Base-by-base conservation (phyloP, 2,329 filamentous ascomycete species). In the Calonectria hongkongensis region DNA sequence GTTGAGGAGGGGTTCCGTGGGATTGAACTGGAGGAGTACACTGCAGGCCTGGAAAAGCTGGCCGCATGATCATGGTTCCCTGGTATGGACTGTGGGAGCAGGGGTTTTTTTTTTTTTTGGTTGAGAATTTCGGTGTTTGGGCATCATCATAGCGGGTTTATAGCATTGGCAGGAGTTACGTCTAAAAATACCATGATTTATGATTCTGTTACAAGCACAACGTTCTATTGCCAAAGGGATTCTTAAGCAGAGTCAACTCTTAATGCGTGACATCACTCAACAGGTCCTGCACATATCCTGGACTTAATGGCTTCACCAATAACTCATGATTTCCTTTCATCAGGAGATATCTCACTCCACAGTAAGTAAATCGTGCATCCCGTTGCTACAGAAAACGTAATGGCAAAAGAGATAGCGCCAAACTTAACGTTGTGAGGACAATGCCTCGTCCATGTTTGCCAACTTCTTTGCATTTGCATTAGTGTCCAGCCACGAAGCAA, bases 1-100 rank as follows among this genome's bases (percentile, higher is more conserved):
- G 94, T 98, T 0, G 95, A 98, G 82, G 96, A 98, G 60, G 96
- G 95, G 0, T 98, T 98, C 80, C 88, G 89, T 74, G 94, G 93
- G 0, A 82, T 98, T 66, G 94, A 96, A 71, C 78, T 88, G 1
- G 83, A 85, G 27, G 80, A 76, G n/a, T 75, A 80, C 45, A 73
- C 74, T 1, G 65, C 71, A n/a, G 77, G 75, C 2, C 60, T 79
- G 30, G 74, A 80, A 41, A 78, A 76, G 28, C 54, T 79, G 70
- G 72, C 76, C 47, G 73, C 50, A 66, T 79, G 39, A 79, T 18
- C 45, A 12, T 16, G 25, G 5, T 9, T 10, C 28, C 54, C 41
- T 54, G 45, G 28, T 39, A 54, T 54, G 63, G 43, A 45, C 21
- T 25, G 28, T 39, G 39, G 39, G 60, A 39, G 21, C 21, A 21